Evolutionary conservation across 805 yeast species (phyloP).

Genomic region (Geotrichum ghanense): DNA sequence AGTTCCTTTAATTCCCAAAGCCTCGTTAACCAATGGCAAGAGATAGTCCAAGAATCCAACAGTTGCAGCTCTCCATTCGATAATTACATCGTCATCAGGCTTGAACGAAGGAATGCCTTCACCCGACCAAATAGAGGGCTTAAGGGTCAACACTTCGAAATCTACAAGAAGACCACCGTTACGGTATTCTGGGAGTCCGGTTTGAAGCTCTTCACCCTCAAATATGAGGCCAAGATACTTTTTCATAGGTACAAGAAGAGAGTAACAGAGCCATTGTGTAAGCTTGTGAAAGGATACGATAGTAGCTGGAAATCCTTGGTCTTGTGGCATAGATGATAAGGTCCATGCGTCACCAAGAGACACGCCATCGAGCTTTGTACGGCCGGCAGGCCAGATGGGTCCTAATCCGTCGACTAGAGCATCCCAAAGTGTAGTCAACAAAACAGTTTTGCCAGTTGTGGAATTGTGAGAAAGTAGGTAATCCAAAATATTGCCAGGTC

Average conservation of each 20-base stretch:
- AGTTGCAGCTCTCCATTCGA: slow-evolving; percentile 58
- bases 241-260: slow-evolving; percentile 42
- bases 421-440: slow-evolving; percentile 41
- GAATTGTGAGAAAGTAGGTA: slow-evolving; percentile 27
- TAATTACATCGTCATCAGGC: slow-evolving; percentile 48
- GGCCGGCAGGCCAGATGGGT: slow-evolving; percentile 52
- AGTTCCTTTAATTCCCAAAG: slow-evolving; percentile 25
- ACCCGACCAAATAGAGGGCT: slow-evolving; percentile 27
- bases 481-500: slow-evolving; percentile 44
- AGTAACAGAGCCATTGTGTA: slow-evolving; percentile 58
- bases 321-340: slow-evolving; percentile 18
- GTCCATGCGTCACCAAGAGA: slow-evolving; percentile 57
- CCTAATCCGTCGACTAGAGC: slow-evolving; percentile 44
- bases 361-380: slow-evolving; percentile 38
- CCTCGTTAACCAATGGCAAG: slow-evolving; percentile 39
- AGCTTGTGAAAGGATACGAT: slow-evolving; percentile 55
- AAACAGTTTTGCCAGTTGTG: slow-evolving; percentile 14
- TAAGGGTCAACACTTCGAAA: slow-evolving; percentile 38
- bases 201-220: slow-evolving; percentile 32
- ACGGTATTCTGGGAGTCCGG: slow-evolving; percentile 51
- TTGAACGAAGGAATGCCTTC: slow-evolving; percentile 32
- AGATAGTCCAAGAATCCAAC: slow-evolving; percentile 45
- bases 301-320: slow-evolving; percentile 24
- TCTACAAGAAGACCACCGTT: slow-evolving; percentile 57
- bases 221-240: slow-evolving; percentile 32